These are phyloP conservation scores for Dicorynia guianensis DNA, from an alignment of 306 rosid genomes.

Conservation along the genomic window DNA sequence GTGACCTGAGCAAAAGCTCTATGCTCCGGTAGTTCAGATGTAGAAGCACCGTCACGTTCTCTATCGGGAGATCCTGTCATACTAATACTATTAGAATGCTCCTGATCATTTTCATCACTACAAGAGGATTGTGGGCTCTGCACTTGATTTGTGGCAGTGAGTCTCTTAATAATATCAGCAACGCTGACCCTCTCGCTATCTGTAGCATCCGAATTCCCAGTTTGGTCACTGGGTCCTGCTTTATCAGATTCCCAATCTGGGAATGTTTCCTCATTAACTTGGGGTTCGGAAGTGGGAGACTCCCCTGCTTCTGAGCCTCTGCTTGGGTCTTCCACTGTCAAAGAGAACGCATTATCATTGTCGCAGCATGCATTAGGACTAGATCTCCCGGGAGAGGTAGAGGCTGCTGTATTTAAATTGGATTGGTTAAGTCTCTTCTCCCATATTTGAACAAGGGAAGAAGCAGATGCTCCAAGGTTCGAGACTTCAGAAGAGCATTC, in stretches of 20 bases:
- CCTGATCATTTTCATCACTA: slow-evolving; percentile 54
- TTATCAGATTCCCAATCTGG: slow-evolving; percentile 59
- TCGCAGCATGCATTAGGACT: slow-evolving; percentile 22
- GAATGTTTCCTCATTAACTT: slow-evolving; percentile 39
- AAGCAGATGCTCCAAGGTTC: slow-evolving; percentile 58
- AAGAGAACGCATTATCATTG: slow-evolving; percentile 35
- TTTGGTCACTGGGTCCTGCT: slow-evolving; percentile 41
- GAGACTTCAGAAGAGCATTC: slow-evolving; percentile 39
- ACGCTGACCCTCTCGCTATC: slow-evolving; percentile 74
- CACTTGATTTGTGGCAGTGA: slow-evolving; percentile 46
- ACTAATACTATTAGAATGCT: slow-evolving; percentile 37
- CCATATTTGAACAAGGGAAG: slow-evolving; percentile 92
- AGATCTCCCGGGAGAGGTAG: slow-evolving; percentile 22
- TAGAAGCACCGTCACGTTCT: slow-evolving; percentile 26
- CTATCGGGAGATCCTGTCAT: slow-evolving; percentile 45
- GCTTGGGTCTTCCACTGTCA: slow-evolving; percentile 32
- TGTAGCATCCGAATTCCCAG: slow-evolving; percentile 45
- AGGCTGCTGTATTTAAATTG: background rate
- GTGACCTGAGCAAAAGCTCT: slow-evolving; percentile 36
- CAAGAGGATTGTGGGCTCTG: slow-evolving; percentile 33
- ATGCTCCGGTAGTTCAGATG: slow-evolving; percentile 43
- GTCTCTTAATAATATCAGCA: slow-evolving; percentile 70
- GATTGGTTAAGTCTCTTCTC: slow-evolving; percentile 74
- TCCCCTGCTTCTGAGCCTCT: slow-evolving; percentile 47
- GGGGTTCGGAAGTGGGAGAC: slow-evolving; percentile 37